Base-by-base conservation (phyloP, 768 basidiomycete species). In the Phanerochaete carnosa region DNA sequence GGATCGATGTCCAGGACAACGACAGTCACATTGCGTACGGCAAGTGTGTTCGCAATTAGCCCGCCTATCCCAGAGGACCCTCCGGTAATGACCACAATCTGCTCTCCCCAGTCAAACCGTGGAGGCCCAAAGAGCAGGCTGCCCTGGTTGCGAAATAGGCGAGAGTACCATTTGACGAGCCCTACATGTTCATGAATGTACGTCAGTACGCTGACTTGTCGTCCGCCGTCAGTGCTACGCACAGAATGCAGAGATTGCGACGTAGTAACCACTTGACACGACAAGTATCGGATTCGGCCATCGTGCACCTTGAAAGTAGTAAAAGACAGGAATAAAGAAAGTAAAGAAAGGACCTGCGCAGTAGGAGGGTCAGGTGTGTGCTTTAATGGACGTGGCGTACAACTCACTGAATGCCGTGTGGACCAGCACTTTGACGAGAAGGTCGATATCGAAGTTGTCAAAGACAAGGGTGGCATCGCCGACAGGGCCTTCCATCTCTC, bases 61-160 rank as follows among this genome's bases (percentile, higher is more conserved):
- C 90, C 90, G 29, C 96, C 96, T 26, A 98, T 80, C 4, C 96
- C 96, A 30, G 92, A 94, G 6, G 94, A 80, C 25, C 95, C 94
- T 55, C 96, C 96, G 7, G 96, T 98, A 59, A 98, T 80, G 39
- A 98, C 78, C 4, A 98, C 87, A 58, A 96, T 85, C 73, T 98
- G 92, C 49, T 94, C 86, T 47, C 82, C 83, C 96, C 95, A 98
- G 65, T 94, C 86, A 29, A 94, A 72, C 37, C 75, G 80, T 15
- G 76, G 70, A 2, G 88, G 85, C 0, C 81, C 78, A 61, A 85
- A 85, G 25, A 94, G 72, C 23, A 87, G 69, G 64, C 77, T 86
- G 29, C 83, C 83, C 71, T 90, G 87, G 67, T 92, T 94, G 57
- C 90, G 81, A 71, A 92, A 91, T 49, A 92, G 66, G 50, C 76